Evolutionary conservation across 2,329 filamentous ascomycete species (phyloP), one percentile per base, ranked within the genome.

Genomic region (Triangularia setosa): DNA sequence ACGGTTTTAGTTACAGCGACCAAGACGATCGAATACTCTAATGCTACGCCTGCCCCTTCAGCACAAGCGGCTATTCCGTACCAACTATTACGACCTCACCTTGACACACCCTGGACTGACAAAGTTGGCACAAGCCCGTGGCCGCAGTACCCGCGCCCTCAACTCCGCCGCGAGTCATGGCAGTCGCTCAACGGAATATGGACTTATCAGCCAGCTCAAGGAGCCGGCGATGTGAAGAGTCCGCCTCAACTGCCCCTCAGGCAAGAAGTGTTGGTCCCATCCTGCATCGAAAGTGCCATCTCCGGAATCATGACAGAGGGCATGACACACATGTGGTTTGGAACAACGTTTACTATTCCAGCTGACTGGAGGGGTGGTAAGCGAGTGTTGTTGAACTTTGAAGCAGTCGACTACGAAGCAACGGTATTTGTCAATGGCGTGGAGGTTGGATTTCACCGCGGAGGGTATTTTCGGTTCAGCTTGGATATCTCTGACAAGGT

Each of bases 381-480:
- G 9, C 75, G 72, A 1, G 76, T 86, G 0, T 65, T 86, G 52
- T 75, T 87, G 61, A 83, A 86, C 69, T 86, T 87, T 62, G 84
- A 85, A 67, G 84, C 84, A 5, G 84, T 86, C 28, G 84, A 87
- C 69, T 86, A 85, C 64, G 78, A 85, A 68, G 78, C 81, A 6
- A 83, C 80, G 0, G 82, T 89, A 0, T 88, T 83, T 64, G 76
- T 89, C 68, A 88, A 88, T 67, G 83, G 83, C 2, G 70, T 80
- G 24, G 66, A 81, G 21, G 82, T 81, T 3, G 82, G 79, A 0
- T 81, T 79, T 60, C 79, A 90, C 67, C 77, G 80, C 1, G 87
- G 87, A 24, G 87, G 87, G 0, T 89, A 89, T 69, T 87, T 83
- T 70, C 79, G 82, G 25, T 89, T 89, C 70, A 82, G 79, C 1